These are phyloP conservation scores for Salix purpurea DNA, from an alignment of 345 rosid species.

Conservation along the genomic window DNA sequence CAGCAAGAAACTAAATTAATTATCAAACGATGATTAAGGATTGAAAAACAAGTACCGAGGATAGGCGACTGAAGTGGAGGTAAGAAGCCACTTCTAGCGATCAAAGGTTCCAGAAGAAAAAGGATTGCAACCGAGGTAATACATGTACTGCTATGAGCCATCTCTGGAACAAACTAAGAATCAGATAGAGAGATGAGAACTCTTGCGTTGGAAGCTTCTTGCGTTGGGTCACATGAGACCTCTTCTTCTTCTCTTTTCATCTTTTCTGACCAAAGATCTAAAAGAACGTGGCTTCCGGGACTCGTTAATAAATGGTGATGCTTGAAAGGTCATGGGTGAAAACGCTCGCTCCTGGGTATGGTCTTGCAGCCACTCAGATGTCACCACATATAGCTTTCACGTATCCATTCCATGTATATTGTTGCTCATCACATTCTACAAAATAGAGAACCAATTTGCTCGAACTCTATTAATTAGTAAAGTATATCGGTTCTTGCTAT, in stretches of 20 bases:
- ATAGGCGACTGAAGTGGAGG: slow-evolving; percentile 24
- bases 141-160: slow-evolving; percentile 17
- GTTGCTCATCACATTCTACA: neutral
- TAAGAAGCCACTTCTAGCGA: slow-evolving; percentile 14
- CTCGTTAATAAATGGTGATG: neutral
- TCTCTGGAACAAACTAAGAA: neutral
- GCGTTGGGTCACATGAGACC: neutral
- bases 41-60: slow-evolving; percentile 17
- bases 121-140: slow-evolving; percentile 10
- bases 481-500: no score
- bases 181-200: neutral
- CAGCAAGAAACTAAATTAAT: neutral
- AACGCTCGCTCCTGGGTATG: neutral
- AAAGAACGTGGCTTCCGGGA: neutral
- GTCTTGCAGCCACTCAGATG: neutral
- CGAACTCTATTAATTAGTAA: neutral
- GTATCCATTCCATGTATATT: neutral
- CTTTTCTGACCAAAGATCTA: neutral
- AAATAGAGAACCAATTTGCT: neutral
- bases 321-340: neutral
- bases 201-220: neutral
- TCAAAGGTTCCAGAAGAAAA: slow-evolving; percentile 16
- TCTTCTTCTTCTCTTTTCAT: neutral
- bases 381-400: neutral
- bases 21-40: neutral